Evolutionary conservation across 805 yeast genomes (phyloP).

Genomic region (Schizosaccharomyces lindneri): DNA sequence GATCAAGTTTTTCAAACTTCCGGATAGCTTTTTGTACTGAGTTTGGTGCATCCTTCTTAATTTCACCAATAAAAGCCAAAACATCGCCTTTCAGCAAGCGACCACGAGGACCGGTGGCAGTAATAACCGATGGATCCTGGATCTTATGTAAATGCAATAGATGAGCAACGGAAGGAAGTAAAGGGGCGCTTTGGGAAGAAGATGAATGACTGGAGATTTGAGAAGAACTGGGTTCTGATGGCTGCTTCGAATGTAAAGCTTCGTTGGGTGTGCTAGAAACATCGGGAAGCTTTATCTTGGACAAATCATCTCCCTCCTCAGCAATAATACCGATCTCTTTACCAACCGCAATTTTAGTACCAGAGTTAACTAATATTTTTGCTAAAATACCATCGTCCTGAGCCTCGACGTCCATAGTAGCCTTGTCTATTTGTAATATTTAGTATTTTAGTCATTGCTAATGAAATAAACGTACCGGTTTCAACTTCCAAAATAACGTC

Average conservation of each 20-base stretch:
- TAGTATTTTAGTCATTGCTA: not conserved
- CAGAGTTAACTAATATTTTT: conserved; percentile 41
- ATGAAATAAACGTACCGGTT: conserved; percentile 14
- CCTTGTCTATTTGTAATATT: conserved; percentile 33
- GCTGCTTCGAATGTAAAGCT: conserved; percentile 20
- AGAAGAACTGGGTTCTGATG: not conserved
- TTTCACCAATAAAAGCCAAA: conserved; percentile 53
- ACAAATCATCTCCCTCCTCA: conserved; percentile 63
- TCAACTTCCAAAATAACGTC: conserved; percentile 93
- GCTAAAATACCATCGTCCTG: conserved; percentile 86
- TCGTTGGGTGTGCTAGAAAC: conserved; percentile 21
- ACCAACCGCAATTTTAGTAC: conserved; percentile 73
- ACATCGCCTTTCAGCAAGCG: conserved; percentile 79
- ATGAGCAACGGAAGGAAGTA: conserved; percentile 50
- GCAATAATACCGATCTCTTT: conserved; percentile 70
- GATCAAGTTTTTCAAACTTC: conserved; percentile 37
- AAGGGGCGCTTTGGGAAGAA: conserved; percentile 2
- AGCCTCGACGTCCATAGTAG: conserved; percentile 93
- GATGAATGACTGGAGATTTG: not conserved
- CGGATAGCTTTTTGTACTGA: conserved; percentile 32
- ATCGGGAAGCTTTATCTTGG: no score
- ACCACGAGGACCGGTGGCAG: conserved; percentile 77
- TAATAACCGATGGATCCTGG: conserved; percentile 48
- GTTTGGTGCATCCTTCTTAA: conserved; percentile 29
- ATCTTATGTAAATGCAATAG: conserved; percentile 38